Conservation (phyloP, 164 flowering plant species). For the Vitis rotundifolia region DNA sequence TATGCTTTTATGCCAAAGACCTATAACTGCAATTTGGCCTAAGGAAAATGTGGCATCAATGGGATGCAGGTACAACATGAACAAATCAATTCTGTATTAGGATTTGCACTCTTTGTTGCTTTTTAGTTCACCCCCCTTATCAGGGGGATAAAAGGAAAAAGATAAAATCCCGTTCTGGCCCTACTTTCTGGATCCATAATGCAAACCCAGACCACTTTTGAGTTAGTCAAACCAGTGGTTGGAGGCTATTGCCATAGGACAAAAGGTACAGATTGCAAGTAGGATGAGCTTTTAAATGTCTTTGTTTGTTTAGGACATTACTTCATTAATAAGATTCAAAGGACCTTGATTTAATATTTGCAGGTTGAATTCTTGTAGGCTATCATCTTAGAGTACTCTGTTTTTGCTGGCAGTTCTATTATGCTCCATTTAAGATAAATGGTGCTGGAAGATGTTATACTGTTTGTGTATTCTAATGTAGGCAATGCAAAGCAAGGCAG, state of each 20-base stretch:
- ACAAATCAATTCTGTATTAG: no score
- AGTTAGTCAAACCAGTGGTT: not conserved
- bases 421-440: not conserved
- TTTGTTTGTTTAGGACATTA: not conserved
- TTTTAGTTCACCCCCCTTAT: no score
- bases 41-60: no score
- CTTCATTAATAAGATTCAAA: not conserved
- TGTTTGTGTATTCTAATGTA: conserved; percentile 23
- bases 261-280: not conserved
- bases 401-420: not conserved
- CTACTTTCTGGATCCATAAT: no score
- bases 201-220: no score
- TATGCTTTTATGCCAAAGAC: no score
- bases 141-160: no score
- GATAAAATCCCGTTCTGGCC: no score
- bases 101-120: no score
- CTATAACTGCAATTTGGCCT: no score
- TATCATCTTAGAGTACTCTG: not conserved
- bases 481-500: conserved; percentile 95
- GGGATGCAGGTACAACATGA: no score
- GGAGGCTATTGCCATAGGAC: not conserved
- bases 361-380: no score
- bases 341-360: not conserved
- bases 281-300: not conserved
- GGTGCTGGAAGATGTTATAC: not conserved